Conservation (phyloP, 805 yeast species). For the Metschnikowia cubensis region DNA sequence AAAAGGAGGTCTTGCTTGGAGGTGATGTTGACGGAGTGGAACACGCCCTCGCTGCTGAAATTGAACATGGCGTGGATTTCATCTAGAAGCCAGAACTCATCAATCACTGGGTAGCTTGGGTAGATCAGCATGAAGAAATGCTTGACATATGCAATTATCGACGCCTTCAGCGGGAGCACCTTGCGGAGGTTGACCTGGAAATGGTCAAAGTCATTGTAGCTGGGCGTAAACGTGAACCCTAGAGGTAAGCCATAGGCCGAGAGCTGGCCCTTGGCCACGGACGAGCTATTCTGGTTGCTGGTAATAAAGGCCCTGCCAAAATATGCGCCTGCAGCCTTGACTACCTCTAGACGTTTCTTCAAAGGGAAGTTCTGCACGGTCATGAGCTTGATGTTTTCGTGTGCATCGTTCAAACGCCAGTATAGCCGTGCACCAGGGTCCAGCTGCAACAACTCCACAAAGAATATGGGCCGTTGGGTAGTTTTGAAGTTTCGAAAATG, state of each 20-base stretch:
- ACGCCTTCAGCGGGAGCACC: constrained; percentile 12
- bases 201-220: constrained; percentile 7
- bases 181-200: constrained; percentile 9
- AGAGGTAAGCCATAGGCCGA: constrained; percentile 14
- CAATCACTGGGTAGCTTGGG: constrained; percentile 16
- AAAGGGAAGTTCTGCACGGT: constrained; percentile 9
- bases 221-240: constrained; percentile 9
- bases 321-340: constrained; percentile 8
- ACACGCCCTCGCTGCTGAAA: constrained; percentile 4
- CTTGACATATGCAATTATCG: constrained; percentile 9
- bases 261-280: constrained; percentile 6
- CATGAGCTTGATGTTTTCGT: constrained; percentile 10
- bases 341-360: constrained; percentile 4
- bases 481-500: constrained; percentile 7
- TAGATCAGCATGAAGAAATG: constrained; percentile 16
- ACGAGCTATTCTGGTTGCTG: constrained; percentile 7
- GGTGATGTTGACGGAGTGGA: constrained; percentile 9
- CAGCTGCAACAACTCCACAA: constrained; percentile 17
- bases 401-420: constrained; percentile 13
- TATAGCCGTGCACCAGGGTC: constrained; percentile 18
- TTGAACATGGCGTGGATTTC: constrained; percentile 8
- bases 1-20: constrained; percentile 13
- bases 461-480: constrained; percentile 12
- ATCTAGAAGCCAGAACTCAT: constrained; percentile 11
- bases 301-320: constrained; percentile 10